These are phyloP conservation scores for Solanum appendiculatum DNA, from an alignment of 257 asterid species.

Conservation along the genomic window DNA sequence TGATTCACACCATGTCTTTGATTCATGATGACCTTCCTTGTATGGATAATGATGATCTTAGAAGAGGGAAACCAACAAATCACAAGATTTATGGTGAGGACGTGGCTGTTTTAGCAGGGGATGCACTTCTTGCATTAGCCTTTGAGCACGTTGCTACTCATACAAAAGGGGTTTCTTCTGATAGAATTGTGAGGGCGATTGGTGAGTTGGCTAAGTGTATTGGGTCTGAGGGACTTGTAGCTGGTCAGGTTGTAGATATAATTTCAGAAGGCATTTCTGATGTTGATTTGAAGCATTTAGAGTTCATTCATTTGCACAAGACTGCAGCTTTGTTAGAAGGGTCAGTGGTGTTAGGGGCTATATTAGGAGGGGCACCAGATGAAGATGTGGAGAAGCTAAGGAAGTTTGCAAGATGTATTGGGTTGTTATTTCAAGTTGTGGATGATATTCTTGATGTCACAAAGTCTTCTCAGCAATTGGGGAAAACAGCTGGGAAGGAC, in stretches of 20 bases:
- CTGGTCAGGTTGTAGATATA: constrained; percentile 48
- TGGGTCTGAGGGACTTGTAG: constrained; percentile 41
- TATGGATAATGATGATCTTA: constrained; percentile 56
- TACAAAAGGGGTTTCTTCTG: constrained; percentile 25
- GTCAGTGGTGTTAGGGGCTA: constrained; percentile 49
- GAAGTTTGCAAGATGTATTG: constrained; percentile 40
- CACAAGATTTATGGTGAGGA: constrained; percentile 45
- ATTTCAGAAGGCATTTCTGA: constrained; percentile 32
- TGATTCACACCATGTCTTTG: constrained; percentile 61
- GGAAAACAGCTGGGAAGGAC: constrained; percentile 65
- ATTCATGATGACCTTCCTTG: constrained; percentile 68
- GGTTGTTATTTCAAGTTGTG: constrained; percentile 53
- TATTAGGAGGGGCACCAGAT: constrained; percentile 41
- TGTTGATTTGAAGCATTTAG: constrained; percentile 40
- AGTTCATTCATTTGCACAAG: constrained; percentile 47
- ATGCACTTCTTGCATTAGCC: constrained; percentile 41
- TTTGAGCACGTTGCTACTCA: constrained; percentile 37
- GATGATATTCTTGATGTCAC: constrained; percentile 62
- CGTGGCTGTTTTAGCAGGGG: constrained; percentile 50
- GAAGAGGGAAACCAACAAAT: constrained; percentile 53
- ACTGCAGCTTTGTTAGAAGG: constrained; percentile 52
- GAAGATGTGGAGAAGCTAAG: constrained; percentile 32
- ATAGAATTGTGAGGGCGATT: constrained; percentile 18
- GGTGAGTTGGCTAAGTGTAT: constrained; percentile 34
- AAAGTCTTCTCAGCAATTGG: constrained; percentile 42